Evolutionary conservation across 768 basidiomycete species (phyloP).

Genomic region (Amanita pseudoporphyria): DNA sequence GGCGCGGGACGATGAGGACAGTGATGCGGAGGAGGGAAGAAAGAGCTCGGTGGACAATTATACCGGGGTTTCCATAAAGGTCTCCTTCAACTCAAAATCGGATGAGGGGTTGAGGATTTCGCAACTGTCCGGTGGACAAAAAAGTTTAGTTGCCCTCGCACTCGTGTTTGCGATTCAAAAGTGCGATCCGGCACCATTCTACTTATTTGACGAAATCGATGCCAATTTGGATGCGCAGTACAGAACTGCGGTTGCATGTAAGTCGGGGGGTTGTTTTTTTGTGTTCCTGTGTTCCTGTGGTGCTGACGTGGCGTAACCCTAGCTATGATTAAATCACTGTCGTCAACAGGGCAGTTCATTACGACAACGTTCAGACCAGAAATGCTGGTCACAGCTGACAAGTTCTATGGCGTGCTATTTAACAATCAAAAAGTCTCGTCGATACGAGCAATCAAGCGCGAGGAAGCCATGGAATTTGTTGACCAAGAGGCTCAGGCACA

Average conservation of each 20-base stretch:
- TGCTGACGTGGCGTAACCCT: neutral
- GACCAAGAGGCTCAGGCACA: conserved; percentile 54
- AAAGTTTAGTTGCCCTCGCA: conserved; percentile 92
- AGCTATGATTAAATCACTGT: conserved; percentile 93
- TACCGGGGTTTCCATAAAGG: conserved; percentile 94
- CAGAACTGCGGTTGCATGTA: conserved; percentile 91
- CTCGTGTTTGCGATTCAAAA: conserved; percentile 98
- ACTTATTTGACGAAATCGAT: conserved; percentile 99
- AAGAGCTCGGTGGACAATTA: conserved; percentile 85
- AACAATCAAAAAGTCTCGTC: conserved; percentile 93
- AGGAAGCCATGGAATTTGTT: conserved; percentile 91
- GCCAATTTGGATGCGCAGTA: conserved; percentile 98
- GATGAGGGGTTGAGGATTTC: conserved; percentile 96
- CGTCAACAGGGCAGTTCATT: conserved; percentile 88
- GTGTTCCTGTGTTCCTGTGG: neutral
- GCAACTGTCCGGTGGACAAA: conserved; percentile 95
- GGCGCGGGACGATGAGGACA: conserved; percentile 65
- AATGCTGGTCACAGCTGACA: conserved; percentile 92
- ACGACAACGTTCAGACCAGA: conserved; percentile 98
- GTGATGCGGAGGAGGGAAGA: conserved; percentile 20
- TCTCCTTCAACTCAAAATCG: conserved; percentile 97
- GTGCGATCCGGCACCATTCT: conserved; percentile 98
- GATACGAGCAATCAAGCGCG: conserved; percentile 77
- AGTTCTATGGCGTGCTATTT: conserved; percentile 95
- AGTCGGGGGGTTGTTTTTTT: conserved; percentile 16